A percentile compares a stretch with the other conserved stretches of the same genome.
phyloP scores from a whole-genome alignment of 768 basidiomycete species.

The Sporobolomyces roseus region DNA sequence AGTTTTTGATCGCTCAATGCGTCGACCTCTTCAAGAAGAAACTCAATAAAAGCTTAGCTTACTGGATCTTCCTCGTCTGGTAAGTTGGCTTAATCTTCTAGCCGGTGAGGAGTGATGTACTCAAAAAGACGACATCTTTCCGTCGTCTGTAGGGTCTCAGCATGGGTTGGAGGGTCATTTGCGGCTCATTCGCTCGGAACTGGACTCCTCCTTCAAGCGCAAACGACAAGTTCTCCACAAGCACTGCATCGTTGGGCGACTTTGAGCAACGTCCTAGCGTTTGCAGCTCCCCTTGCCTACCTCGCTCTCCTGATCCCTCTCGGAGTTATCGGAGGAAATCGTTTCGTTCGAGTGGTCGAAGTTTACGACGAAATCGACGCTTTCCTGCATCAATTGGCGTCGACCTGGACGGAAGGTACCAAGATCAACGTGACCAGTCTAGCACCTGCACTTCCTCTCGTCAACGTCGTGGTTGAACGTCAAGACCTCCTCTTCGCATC shows the following conservation, averaged over 20 bases:
- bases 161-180: constrained; percentile 8
- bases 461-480: not conserved
- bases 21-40: not conserved
- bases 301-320: not conserved
- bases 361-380: not conserved
- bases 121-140: no score
- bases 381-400: not conserved
- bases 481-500: not conserved
- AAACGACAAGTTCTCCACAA: no score
- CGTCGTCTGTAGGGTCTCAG: not conserved
- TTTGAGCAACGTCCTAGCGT: not conserved
- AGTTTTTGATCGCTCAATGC: constrained; percentile 4
- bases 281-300: not conserved
- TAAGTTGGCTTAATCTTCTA: not conserved
- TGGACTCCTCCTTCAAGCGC: not conserved
- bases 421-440: not conserved
- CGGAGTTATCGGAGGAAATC: constrained; percentile 3
- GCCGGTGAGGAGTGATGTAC: no score
- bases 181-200: constrained; percentile 4
- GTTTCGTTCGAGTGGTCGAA: not conserved
- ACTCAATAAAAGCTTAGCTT: not conserved
- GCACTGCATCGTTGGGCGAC: not conserved
- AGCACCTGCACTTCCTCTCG: not conserved
- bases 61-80: constrained; percentile 6
- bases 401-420: not conserved